Evolutionary conservation across 441 rosid species (phyloP), one percentile per base, ranked within the genome.

Genomic region (Arabidopsis hybrid): DNA sequence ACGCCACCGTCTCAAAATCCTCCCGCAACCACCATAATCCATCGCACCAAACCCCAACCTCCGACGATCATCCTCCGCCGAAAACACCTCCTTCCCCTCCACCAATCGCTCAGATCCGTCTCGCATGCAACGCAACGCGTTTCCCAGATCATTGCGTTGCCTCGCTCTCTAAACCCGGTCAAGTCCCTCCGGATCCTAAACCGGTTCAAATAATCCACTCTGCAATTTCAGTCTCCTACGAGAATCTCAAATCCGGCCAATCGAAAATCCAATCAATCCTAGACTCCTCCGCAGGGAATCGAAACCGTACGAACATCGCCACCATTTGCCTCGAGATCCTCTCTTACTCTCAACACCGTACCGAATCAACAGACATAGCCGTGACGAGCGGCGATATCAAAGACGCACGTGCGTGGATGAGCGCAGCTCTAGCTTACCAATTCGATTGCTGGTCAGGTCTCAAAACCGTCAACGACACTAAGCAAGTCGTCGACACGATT

Each of bases 321-420:
- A 75, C 26, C 29, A 83, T 62, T 59, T 91, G 97, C 69, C 59
- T 83, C 38, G 80, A 86, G 69, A 46, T 81, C 32, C 87, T 91
- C 74, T 75, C 79, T 13, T 75, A 82, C 77, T 84, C 98, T 5
- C 69, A 79, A 35, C 74, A 75, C 81, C 85, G 97, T 2, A 80
- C 82, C n/a, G 64, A 74, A 31, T 69, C 85, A 0, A 50, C 93
- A 2, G 72, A 63, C 8, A 59, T 67, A 14, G 86, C 84, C 5
- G 35, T 87, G 57, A 52, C 79, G 0, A 58, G 61, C n/a, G 86
- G 86, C 26, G 73, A 76, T 55, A 70, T 70, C 72, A 93, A 91
- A 78, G 85, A 89, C 69, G 93, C 86, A 0, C 95, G 97, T 8
- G 89, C 96, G 0, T 91, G 95, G 97, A 79, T 87, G 87, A 85